Base-by-base conservation (phyloP, 2,329 filamentous ascomycete genomes). In the Curvularia verruculosa region DNA sequence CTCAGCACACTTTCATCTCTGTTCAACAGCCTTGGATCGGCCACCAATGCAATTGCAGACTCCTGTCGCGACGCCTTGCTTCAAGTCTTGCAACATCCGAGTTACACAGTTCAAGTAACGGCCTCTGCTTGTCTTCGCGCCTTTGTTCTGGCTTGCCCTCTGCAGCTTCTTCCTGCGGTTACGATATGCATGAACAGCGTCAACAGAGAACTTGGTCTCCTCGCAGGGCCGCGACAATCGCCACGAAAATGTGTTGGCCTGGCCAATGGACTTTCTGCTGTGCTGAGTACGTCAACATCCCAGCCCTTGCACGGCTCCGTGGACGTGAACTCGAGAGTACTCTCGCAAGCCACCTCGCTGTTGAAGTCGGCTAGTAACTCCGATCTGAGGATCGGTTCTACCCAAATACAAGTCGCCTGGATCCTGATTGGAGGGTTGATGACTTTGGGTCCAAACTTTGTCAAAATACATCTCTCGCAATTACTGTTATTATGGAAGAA, bases 101-200 rank as follows among this genome's bases (percentile, higher is more conserved):
- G 92, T 77, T 98, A 98, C 76, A 95, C 92, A 4, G 95, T 99
- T 2, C 95, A 99, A 72, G 87, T 98, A 3, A 90, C 95, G 68
- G 89, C 92, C 1, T 91, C 95, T 4, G 86, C 90, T 59, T 96
- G 92, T 70, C 81, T 98, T 67, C 92, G 94, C 66, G 87, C 85
- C 0, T 95, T 98, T 70, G 91, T 96, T 0, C 82, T 96, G 41
- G 92, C 92, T 13, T 97, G 92, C 66, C 95, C 95, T 4, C 91
- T 96, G 65, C 94, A 98, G 72, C 85, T 99, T 5, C 81, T 98
- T 5, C 91, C 92, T 2, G 95, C 92, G 61, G 87, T 98, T 18
- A 96, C 94, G 0, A 91, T 98, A 44, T 98, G 93, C 76, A 93
- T 98, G 89, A 97, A 97, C 75, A 97, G 92, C 73, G 84, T 99